phyloP scores from a whole-genome alignment of 148 eudicot genomes.

The Limonium bicolor region DNA sequence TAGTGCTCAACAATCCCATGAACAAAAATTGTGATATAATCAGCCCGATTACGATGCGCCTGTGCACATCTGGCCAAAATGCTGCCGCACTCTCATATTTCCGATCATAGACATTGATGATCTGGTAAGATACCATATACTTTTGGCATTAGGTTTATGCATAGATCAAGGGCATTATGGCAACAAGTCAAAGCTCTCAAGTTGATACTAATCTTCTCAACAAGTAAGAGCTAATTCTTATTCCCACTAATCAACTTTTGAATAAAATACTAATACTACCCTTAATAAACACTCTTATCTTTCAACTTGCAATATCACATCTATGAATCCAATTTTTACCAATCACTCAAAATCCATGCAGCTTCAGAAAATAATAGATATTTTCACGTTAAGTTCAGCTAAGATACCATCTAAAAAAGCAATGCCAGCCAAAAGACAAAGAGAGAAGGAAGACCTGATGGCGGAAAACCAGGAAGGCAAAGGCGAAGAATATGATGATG shows the following conservation, averaged over 20 bases:
- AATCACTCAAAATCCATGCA: too few relatives aligned
- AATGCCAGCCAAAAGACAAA: not conserved
- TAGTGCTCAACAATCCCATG: slow-evolving; percentile 69
- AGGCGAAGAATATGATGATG: slow-evolving; percentile 48
- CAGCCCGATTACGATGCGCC: slow-evolving; percentile 52
- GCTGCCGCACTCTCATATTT: slow-evolving; percentile 87
- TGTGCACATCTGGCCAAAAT: slow-evolving; percentile 93
- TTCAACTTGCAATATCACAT: too few relatives aligned
- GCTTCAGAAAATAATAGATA: too few relatives aligned
- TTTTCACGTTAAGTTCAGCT: too few relatives aligned
- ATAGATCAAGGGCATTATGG: too few relatives aligned
- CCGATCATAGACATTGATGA: slow-evolving; percentile 82
- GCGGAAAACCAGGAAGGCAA: slow-evolving; percentile 46
- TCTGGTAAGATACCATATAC: slow-evolving; percentile 19
- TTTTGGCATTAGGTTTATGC: too few relatives aligned
- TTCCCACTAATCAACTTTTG: too few relatives aligned
- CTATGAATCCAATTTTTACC: too few relatives aligned
- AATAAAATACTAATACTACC: too few relatives aligned
- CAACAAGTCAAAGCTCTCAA: too few relatives aligned
- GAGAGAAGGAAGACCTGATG: slow-evolving; percentile 38
- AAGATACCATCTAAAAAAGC: not conserved
- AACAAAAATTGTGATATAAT: slow-evolving; percentile 65
- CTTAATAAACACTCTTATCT: too few relatives aligned
- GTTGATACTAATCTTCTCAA: too few relatives aligned
- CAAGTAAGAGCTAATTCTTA: not conserved